These are phyloP conservation scores for Parietaria judaica DNA, from an alignment of 306 rosid genomes.

Conservation along the genomic window DNA sequence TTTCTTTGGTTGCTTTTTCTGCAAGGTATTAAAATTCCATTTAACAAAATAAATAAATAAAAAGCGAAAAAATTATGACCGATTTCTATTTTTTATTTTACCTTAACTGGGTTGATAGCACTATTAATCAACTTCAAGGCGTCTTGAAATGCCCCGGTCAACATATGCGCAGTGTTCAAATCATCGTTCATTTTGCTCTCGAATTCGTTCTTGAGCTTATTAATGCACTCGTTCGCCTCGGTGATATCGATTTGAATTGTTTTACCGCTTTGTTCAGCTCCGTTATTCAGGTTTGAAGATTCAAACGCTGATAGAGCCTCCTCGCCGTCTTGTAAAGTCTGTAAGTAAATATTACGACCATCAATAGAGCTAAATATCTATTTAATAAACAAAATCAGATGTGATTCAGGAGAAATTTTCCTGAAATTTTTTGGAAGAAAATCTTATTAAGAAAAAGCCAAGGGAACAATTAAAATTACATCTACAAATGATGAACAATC, in stretches of 20 bases:
- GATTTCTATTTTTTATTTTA: constrained; percentile 15
- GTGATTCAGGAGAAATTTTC: too few relatives aligned
- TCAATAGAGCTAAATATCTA: background rate
- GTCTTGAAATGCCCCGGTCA: constrained; percentile 82
- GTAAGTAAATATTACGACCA: constrained; percentile 21
- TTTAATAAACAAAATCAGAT: too few relatives aligned
- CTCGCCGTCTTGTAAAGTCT: constrained; percentile 82
- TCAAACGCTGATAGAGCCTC: constrained; percentile 53
- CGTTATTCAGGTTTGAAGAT: constrained; percentile 34
- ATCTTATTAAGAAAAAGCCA: too few relatives aligned
- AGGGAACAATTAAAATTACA: too few relatives aligned
- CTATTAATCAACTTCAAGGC: constrained; percentile 66
- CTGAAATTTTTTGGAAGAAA: too few relatives aligned
- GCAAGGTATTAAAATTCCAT: constrained; percentile 16
- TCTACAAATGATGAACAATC: too few relatives aligned
- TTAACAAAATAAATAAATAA: constrained; percentile 7
- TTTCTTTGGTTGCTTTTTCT: constrained; percentile 67
- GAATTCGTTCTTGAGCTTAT: constrained; percentile 53
- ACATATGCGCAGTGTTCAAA: constrained; percentile 74
- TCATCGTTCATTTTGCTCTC: constrained; percentile 84
- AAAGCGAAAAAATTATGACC: background rate
- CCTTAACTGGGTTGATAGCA: constrained; percentile 67
- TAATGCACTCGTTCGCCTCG: constrained; percentile 58
- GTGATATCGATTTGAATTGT: constrained; percentile 35
- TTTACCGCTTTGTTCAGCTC: constrained; percentile 33